Base-by-base conservation (phyloP, 2,329 filamentous ascomycete genomes). In the Helotiales sp. region DNA sequence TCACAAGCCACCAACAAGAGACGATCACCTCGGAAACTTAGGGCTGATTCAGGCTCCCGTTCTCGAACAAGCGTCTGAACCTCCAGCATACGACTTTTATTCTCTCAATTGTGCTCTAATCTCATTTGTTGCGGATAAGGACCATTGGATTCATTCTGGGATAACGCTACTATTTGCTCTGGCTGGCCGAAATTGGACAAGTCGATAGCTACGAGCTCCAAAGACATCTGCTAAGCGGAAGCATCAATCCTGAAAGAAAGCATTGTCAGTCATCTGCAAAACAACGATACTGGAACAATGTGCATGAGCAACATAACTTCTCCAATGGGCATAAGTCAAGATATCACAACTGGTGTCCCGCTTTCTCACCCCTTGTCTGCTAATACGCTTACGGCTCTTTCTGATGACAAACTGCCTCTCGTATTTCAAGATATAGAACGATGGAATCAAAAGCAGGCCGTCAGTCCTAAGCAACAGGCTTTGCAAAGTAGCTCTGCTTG, bases 141-240 rank as follows among this genome's bases (percentile, higher is more conserved):
- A 66, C 27, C 63, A 66, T 17, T 65, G 62, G 62, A 52, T 64
- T 48, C 51, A 63, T 44, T 62, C 64, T 33, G 62, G 64, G 62
- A 66, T 44, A 12, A 42, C 19, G 31, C 27, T 31, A 52, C 46
- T 7, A 46, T 65, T 9, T 17, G 19, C 10, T 38, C 19, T 33
- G 29, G 64, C 30, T 66, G 61, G 56, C 46, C 27, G 9, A 57
- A 48, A 33, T 40, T 65, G 12, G 58, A 63, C 24, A 64, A 62
- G 33, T 27, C 65, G 31, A 44, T 65, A 19, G 22, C 27, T 2
- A 13, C 51, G 17, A 25, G 27, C 2, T n/a, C 54, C 5, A 55
- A 60, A 24, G 51, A 58, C 22, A 34, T 34, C 13, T 66, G 58
- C 31, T 47, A 46, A 5, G 8, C 30, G n/a, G 48, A 44, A 31